These are phyloP conservation scores for Furcasterigmium sp. DNA, from an alignment of 2,329 filamentous ascomycete species.

Conservation along the genomic window DNA sequence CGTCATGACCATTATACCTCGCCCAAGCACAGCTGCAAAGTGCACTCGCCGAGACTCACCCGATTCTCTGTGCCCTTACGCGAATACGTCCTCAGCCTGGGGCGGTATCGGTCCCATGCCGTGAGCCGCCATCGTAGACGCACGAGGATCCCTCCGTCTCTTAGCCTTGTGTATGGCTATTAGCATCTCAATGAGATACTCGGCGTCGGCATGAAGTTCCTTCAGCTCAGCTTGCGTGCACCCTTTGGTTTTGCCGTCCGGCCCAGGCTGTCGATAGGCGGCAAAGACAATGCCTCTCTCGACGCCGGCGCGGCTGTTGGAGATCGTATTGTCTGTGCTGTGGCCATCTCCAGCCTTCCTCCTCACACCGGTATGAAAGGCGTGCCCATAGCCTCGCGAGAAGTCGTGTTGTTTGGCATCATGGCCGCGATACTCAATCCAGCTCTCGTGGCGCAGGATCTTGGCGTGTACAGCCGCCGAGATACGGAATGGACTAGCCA, in stretches of 20 bases:
- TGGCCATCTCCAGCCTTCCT: slow-evolving; percentile 2
- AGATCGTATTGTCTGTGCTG: slow-evolving; percentile 1
- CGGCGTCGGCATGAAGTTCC: slow-evolving; percentile 42
- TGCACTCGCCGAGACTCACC: no score
- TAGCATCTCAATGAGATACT: slow-evolving; percentile 47
- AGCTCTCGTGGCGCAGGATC: slow-evolving; percentile 42
- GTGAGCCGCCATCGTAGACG: slow-evolving; percentile 5
- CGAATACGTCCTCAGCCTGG: not conserved
- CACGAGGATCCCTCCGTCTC: slow-evolving; percentile 19
- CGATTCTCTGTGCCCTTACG: no score
- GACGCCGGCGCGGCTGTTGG: slow-evolving; percentile 13
- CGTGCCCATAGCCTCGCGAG: slow-evolving; percentile 45
- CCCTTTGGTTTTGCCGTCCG: slow-evolving; percentile 26
- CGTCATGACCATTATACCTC: not conserved
- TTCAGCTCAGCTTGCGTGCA: slow-evolving; percentile 36
- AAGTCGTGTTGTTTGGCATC: slow-evolving; percentile 37
- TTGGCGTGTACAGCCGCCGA: slow-evolving; percentile 42
- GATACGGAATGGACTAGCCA: slow-evolving; percentile 47
- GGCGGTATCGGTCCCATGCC: slow-evolving; percentile 7
- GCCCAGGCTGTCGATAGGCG: slow-evolving; percentile 44
- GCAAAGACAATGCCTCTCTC: slow-evolving; percentile 53
- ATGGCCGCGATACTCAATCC: slow-evolving; percentile 47
- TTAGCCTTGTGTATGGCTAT: slow-evolving; percentile 42
- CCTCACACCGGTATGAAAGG: slow-evolving; percentile 44
- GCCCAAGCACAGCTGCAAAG: no score